A percentile compares a stretch with the other conserved stretches of the same genome.
Evolutionary conservation across 805 yeast genomes (phyloP).

Genomic region (Kodamaea kaohsiungensis): DNA sequence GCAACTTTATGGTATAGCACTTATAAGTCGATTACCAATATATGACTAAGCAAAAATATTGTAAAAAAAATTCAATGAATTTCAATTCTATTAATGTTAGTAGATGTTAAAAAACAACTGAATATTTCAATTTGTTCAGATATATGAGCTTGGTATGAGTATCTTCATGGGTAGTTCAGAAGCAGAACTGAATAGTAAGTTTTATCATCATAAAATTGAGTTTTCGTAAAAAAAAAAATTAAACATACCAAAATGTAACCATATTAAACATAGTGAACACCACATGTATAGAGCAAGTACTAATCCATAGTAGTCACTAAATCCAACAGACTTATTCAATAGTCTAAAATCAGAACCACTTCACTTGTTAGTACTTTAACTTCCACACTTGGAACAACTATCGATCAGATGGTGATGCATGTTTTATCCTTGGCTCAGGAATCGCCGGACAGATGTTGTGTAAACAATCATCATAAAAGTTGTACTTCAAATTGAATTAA

Average conservation of each 20-base stretch:
- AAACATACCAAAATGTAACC: background rate
- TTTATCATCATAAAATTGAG: conserved; percentile 55
- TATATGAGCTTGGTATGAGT: conserved; percentile 64
- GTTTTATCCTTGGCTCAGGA: conserved; percentile 82
- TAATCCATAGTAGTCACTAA: background rate
- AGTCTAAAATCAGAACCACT: background rate
- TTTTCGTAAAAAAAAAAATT: background rate
- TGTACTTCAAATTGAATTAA: background rate
- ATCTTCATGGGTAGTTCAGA: conserved; percentile 86
- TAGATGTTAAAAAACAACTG: background rate
- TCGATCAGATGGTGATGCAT: conserved; percentile 97
- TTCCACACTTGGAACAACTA: background rate
- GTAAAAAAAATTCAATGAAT: background rate
- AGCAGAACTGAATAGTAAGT: conserved; percentile 87
- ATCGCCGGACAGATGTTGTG: conserved; percentile 45
- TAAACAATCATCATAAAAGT: conserved; percentile 18
- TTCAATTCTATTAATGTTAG: conserved; percentile 1
- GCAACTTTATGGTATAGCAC: too few species aligned
- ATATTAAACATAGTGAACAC: too few species aligned
- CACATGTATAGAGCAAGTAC: too few species aligned
- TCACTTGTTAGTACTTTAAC: background rate
- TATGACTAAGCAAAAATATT: background rate
- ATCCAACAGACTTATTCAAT: too few species aligned
- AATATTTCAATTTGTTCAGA: conserved; percentile 31
- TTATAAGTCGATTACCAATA: background rate